Evolutionary conservation across 345 rosid species (phyloP), one percentile per base, ranked within the genome.

Genomic region (Bretschneidera sinensis): DNA sequence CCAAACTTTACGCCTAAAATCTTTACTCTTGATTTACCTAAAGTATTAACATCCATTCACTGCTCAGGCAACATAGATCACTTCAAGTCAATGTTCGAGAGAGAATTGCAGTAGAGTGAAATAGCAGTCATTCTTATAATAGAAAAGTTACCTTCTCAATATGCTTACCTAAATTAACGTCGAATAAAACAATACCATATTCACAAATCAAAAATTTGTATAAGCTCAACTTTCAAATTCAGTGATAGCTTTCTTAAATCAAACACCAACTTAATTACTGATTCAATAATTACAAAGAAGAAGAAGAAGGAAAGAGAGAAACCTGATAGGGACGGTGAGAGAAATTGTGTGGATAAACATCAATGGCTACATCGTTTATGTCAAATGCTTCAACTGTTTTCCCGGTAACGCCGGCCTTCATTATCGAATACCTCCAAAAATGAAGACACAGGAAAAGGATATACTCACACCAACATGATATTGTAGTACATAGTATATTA

Each of bases 271-370:
- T 14, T 1, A 39, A 13, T 7, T 39, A 39, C 16, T 39, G 15
- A 39, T 39, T 39, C 45, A 5, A 28, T 28, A 39, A 39, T 39
- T 4, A 14, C 16, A 39, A 25, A 20, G 18, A 24, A 50, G 8
- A 20, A 50, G 17, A 43, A 19, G 60, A 10, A 59, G 39, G 35
- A 18, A 54, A 9, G 15, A 4, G 17, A 24, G 10, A 53, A 65
- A 89, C 98, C 98, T 92, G 94, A 72, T 69, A 73, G 21, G 98
- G 97, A 45, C 98, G 96, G 60, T 87, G 91, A 6, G 89, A 85
- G 55, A 92, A 89, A 62, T 89, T 92, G 75, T 79, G 85, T 77
- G 87, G 74, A 60, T 92, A 92, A 31, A 83, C 97, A 68, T 92
- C 98, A 67, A 89, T 92, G 18, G 98, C 96, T 45, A 59, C 74